Evolutionary conservation across 2,329 filamentous ascomycete species (phyloP).

Genomic region (Helicocarpus griseus): DNA sequence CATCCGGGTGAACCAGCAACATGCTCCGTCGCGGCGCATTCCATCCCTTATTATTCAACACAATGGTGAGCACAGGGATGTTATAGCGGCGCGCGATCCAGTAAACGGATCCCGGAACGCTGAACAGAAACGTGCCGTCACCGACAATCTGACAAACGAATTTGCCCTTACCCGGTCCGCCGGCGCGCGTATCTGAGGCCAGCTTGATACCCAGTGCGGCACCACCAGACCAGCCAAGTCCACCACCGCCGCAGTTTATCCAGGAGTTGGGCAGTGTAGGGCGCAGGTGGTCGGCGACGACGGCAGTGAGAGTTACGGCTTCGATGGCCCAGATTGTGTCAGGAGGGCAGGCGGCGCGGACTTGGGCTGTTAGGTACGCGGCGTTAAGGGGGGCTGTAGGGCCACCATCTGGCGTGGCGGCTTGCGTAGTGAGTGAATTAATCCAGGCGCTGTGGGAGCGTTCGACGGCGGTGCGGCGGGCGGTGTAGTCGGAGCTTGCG

Average conservation of each 20-base stretch:
- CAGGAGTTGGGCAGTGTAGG: slow-evolving; percentile 59
- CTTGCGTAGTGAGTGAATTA: slow-evolving; percentile 47
- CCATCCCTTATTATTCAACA: slow-evolving; percentile 63
- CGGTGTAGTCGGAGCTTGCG: slow-evolving; percentile 29
- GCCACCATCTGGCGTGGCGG: slow-evolving; percentile 46
- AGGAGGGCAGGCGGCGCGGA: slow-evolving; percentile 48
- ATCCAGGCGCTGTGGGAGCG: slow-evolving; percentile 51
- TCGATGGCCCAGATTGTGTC: slow-evolving; percentile 70
- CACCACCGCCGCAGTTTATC: slow-evolving; percentile 74
- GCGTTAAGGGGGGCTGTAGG: slow-evolving; percentile 54
- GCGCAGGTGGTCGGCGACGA: slow-evolving; percentile 62
- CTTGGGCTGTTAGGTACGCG: slow-evolving; percentile 46
- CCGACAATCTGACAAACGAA: slow-evolving; percentile 58
- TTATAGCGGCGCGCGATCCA: slow-evolving; percentile 59
- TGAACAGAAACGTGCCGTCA: slow-evolving; percentile 59
- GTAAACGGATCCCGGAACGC: slow-evolving; percentile 55
- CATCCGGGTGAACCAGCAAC: slow-evolving; percentile 56
- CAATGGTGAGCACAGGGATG: slow-evolving; percentile 57
- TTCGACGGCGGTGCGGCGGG: slow-evolving; percentile 47
- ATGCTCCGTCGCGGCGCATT: slow-evolving; percentile 55
- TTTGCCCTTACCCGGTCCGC: slow-evolving; percentile 43
- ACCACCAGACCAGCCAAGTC: slow-evolving; percentile 72
- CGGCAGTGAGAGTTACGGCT: slow-evolving; percentile 61
- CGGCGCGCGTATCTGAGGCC: slow-evolving; percentile 46
- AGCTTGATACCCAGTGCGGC: slow-evolving; percentile 68